phyloP scores from a whole-genome alignment of 345 rosid genomes.

The Rhodomyrtus tomentosa region DNA sequence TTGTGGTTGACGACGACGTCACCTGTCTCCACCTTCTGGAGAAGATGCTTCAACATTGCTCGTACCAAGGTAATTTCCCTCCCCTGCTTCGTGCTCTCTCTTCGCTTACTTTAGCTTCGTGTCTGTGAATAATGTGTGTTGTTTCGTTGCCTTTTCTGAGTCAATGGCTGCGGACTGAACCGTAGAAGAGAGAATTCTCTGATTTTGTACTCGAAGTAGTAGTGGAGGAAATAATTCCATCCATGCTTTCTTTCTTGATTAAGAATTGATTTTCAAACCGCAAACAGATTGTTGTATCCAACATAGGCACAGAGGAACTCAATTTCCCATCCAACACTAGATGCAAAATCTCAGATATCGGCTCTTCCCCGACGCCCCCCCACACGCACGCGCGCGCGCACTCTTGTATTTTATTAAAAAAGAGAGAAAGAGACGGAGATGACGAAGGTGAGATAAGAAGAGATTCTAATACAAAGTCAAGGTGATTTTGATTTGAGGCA shows the following conservation, averaged over 20 bases:
- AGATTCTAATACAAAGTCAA: too few species aligned
- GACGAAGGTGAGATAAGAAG: not conserved
- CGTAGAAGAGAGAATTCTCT: not conserved
- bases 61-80: not conserved
- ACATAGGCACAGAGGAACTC: conserved; percentile 25
- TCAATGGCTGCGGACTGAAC: not conserved
- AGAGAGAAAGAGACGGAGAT: not conserved
- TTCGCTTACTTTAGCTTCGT: too few species aligned
- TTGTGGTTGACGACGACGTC: not conserved
- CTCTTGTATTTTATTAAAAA: conserved; percentile 26
- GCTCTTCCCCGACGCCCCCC: conserved; percentile 32
- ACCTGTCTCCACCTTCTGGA: not conserved
- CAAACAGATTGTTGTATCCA: conserved; percentile 67
- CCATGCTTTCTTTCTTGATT: not conserved
- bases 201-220: not conserved
- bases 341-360: conserved; percentile 34
- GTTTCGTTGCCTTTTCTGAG: not conserved
- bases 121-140: too few species aligned
- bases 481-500: too few species aligned
- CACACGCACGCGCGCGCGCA: too few species aligned
- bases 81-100: not conserved
- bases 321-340: conserved; percentile 44
- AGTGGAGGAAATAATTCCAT: not conserved
- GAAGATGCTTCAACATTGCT: not conserved
- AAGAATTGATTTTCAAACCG: not conserved